Conservation (phyloP, 441 rosid species). For the Bocquillonia castaneifolia region DNA sequence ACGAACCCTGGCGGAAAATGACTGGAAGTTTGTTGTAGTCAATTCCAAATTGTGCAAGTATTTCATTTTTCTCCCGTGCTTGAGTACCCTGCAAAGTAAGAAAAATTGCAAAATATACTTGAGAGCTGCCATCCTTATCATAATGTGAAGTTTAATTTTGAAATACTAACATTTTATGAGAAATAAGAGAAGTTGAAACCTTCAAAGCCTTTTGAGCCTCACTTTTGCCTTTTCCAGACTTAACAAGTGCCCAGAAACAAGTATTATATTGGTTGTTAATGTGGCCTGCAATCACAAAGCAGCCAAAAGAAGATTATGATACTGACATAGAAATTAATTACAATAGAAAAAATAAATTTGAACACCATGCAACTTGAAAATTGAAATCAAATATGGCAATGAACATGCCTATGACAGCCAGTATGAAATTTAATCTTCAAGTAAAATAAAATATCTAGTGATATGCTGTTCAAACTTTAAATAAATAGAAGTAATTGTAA, state of each 20-base stretch:
- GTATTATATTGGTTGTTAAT: conserved; percentile 91
- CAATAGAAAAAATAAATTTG: not conserved
- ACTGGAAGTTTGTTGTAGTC: conserved; percentile 52
- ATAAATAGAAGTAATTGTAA: too few species aligned
- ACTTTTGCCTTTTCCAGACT: conserved; percentile 69
- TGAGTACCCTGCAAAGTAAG: conserved; percentile 65
- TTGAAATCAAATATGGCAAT: not conserved
- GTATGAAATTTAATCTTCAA: conserved; percentile 6
- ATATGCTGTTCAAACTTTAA: not conserved
- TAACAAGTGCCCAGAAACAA: conserved; percentile 87
- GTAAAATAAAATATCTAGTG: not conserved
- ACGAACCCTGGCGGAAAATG: conserved; percentile 80
- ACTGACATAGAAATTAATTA: not conserved
- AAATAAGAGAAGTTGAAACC: conserved; percentile 31
- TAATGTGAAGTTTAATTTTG: not conserved
- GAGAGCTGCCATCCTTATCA: not conserved
- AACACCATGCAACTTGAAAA: not conserved
- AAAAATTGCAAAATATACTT: not conserved
- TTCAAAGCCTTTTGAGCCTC: conserved; percentile 66
- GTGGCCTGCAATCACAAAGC: conserved; percentile 55
- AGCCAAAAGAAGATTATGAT: not conserved
- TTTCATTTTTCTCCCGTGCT: conserved; percentile 62
- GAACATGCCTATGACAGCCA: not conserved
- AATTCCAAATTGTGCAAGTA: conserved; percentile 62
- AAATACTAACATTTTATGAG: not conserved